Conservation (phyloP, 2,329 filamentous ascomycete species). For the Colletotrichum endophyticum region DNA sequence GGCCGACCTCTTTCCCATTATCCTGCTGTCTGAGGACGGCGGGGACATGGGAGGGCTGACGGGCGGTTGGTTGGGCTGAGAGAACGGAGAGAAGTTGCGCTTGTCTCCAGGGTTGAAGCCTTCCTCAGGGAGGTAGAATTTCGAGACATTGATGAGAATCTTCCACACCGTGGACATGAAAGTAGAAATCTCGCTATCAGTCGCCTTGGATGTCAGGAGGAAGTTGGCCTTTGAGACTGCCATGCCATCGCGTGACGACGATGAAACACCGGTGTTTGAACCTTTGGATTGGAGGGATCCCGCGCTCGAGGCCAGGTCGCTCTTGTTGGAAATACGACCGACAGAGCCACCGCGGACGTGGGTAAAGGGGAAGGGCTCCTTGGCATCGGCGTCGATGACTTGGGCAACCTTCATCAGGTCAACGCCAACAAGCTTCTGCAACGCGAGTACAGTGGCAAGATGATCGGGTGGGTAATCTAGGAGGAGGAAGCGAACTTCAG, state of each 20-base stretch:
- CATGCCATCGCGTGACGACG: slow-evolving; percentile 24
- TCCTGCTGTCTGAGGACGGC: neutral
- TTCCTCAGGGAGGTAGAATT: slow-evolving; percentile 50
- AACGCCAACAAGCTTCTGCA: slow-evolving; percentile 62
- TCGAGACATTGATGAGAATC: slow-evolving; percentile 48
- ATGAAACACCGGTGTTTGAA: neutral
- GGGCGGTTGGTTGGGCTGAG: slow-evolving; percentile 14
- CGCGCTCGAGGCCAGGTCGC: neutral
- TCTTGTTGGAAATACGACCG: slow-evolving; percentile 23
- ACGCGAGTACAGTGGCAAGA: slow-evolving; percentile 59
- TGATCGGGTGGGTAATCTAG: slow-evolving; percentile 64
- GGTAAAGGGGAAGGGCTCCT: slow-evolving; percentile 40
- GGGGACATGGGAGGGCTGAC: slow-evolving; percentile 17
- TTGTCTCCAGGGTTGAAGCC: slow-evolving; percentile 23
- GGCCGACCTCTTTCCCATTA: neutral
- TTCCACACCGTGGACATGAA: slow-evolving; percentile 60
- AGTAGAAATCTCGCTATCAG: slow-evolving; percentile 55
- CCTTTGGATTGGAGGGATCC: slow-evolving; percentile 2
- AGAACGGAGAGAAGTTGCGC: slow-evolving; percentile 32
- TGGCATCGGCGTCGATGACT: slow-evolving; percentile 52
- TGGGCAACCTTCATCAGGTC: slow-evolving; percentile 64
- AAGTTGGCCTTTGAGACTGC: slow-evolving; percentile 60
- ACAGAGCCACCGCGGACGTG: slow-evolving; percentile 41
- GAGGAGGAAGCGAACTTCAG: slow-evolving; percentile 59
- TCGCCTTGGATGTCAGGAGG: slow-evolving; percentile 60